A percentile compares a stretch with the other conserved stretches of the same genome.
These are phyloP conservation scores for Quercus lobata DNA, from an alignment of 331 rosid species.

Conservation along the genomic window DNA sequence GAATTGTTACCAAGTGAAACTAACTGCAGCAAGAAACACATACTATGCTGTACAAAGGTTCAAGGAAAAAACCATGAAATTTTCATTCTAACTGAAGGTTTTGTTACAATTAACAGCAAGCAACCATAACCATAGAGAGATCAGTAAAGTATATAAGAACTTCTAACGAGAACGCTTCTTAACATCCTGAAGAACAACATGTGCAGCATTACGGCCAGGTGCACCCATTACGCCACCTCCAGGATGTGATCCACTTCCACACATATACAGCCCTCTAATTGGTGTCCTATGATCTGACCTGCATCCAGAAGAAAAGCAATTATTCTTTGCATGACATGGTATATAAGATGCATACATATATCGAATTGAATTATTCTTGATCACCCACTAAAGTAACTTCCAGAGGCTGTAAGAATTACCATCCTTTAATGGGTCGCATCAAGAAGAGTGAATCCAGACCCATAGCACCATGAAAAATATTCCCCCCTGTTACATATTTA, in stretches of 20 bases:
- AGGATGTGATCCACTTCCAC: slow-evolving; percentile 58
- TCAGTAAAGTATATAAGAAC: background rate
- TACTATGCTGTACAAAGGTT: too few species aligned
- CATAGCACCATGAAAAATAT: slow-evolving; percentile 94
- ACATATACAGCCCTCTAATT: slow-evolving; percentile 25
- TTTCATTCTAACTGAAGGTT: background rate
- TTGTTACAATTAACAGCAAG: background rate
- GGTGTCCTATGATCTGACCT: background rate
- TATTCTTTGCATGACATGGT: background rate
- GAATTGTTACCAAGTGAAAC: too few species aligned
- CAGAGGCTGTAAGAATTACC: slow-evolving; percentile 34
- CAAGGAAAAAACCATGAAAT: too few species aligned
- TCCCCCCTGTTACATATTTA: slow-evolving; percentile 58
- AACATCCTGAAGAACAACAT: slow-evolving; percentile 31
- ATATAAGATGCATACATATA: background rate
- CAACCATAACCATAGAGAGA: background rate
- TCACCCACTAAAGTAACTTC: background rate
- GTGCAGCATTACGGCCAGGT: slow-evolving; percentile 58
- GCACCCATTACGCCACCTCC: slow-evolving; percentile 68
- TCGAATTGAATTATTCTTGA: background rate
- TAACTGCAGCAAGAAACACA: too few species aligned
- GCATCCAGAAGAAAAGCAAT: background rate
- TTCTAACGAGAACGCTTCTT: slow-evolving; percentile 3
- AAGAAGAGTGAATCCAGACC: slow-evolving; percentile 88
- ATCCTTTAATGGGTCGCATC: slow-evolving; percentile 85